Conservation (phyloP, 192 early-diverging fungal genomes). For the Linnemannia hyalina region DNA sequence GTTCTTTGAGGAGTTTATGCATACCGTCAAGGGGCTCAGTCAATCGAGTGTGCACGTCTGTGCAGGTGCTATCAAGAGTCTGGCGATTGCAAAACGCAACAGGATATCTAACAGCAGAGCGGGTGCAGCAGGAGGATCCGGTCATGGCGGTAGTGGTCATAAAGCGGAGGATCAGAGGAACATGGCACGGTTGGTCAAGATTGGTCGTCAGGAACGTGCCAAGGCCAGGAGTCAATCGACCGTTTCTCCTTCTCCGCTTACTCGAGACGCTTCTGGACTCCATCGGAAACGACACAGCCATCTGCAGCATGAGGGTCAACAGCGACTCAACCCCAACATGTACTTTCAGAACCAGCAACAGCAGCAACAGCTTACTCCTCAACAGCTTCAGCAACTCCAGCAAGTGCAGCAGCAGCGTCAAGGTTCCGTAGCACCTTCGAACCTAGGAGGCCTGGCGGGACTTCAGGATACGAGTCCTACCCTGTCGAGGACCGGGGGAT, state of each 20-base stretch:
- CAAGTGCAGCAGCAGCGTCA: conserved; percentile 27
- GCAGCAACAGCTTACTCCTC: conserved; percentile 3
- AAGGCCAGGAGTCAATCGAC: conserved; percentile 39
- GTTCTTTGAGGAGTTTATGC: conserved; percentile 58
- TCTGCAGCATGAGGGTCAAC: conserved; percentile 42
- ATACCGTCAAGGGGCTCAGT: conserved; percentile 50
- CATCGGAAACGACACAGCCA: conserved; percentile 46
- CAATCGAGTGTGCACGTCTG: conserved; percentile 50
- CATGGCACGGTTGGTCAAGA: conserved; percentile 46
- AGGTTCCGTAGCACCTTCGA: conserved; percentile 19
- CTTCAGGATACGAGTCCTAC: conserved; percentile 6
- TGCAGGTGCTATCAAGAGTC: conserved; percentile 46
- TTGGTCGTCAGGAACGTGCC: conserved; percentile 50
- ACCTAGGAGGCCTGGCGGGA: not conserved
- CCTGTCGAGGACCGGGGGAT: conserved; percentile 8
- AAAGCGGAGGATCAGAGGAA: conserved; percentile 18
- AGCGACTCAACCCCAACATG: conserved; percentile 20
- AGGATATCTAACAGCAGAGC: conserved; percentile 26
- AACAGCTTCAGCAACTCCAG: conserved; percentile 2
- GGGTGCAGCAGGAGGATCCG: not conserved
- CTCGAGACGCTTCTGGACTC: conserved; percentile 13
- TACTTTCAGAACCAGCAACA: conserved; percentile 15
- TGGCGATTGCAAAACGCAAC: conserved; percentile 46
- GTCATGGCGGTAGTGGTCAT: not conserved
- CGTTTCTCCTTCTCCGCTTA: conserved; percentile 19